Evolutionary conservation across 2,329 filamentous ascomycete species (phyloP), one percentile per base, ranked within the genome.

Genomic region (Paramyrothecium sp.): DNA sequence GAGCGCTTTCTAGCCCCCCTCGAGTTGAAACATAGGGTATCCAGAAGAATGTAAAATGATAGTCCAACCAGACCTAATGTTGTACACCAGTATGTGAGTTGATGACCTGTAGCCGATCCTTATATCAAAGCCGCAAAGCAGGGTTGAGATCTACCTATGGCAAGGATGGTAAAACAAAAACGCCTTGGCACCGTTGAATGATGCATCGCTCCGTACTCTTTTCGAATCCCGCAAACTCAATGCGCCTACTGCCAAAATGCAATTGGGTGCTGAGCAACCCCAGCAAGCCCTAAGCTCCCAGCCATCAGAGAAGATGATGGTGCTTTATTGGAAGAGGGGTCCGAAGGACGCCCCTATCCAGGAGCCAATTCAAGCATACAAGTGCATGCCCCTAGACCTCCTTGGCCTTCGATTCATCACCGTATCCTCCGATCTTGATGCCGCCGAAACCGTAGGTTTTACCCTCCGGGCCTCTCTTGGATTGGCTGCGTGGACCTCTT

Each of bases 401-500:
- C 17, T 65, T 71, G 44, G 66, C 67, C 65, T 72, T 79, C 52
- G 73, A 76, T 75, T 86, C 83, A n/a, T 83, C 76, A 12, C 83
- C 78, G 58, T 86, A 87, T 1, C 84, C 83, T 48, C 78, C 84
- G 60, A 84, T 75, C 26, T 76, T 78, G 56, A 78, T 79, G 20
- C 79, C 81, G 16, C 77, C 78, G 33, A 78, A 76, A 1, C 73
- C 75, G 58, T 87, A 91, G 8, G 86, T 86, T 78, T 84, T 83
- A 3, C 88, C 88, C 73, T 91, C 86, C 3, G 81, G 79, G 0
- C 75, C 81, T 57, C 80, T 74, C 56, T 77, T 77, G 46, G 78
- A 76, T 63, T 85, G 74, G 62, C 78, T 90, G 51, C 94, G 80
- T 3, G 93, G 93, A 0, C 94, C 94, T 63, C 94, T 81, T 63